Evolutionary conservation across 106 monocot species (phyloP).

Genomic region (Acorus calamus): DNA sequence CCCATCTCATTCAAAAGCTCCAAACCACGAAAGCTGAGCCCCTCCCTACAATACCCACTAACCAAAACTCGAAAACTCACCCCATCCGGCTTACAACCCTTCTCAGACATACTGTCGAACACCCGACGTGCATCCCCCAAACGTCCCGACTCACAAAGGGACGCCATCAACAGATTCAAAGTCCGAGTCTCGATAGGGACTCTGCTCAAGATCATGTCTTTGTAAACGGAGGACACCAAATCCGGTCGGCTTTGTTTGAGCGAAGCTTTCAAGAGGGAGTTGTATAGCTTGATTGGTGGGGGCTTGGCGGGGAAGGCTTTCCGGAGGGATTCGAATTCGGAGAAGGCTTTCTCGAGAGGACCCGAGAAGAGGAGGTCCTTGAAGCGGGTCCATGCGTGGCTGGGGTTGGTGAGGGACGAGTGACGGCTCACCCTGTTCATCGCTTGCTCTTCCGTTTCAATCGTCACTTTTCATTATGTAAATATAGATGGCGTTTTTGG

Average conservation of each 20-base stretch:
- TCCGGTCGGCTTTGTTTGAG: slow-evolving; percentile 24
- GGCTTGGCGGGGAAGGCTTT: slow-evolving; percentile 18
- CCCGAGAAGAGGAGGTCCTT: slow-evolving; percentile 6
- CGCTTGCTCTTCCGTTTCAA: too few species aligned
- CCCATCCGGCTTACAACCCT: slow-evolving; percentile 46
- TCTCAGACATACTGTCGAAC: slow-evolving; percentile 74
- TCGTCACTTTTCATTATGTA: too few species aligned
- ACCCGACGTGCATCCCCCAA: slow-evolving; percentile 43
- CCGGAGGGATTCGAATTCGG: slow-evolving; percentile 47
- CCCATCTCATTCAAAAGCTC: slow-evolving; percentile 60
- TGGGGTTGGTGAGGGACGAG: slow-evolving; percentile 16
- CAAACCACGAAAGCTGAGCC: slow-evolving; percentile 25
- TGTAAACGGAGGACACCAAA: slow-evolving; percentile 46
- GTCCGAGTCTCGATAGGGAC: slow-evolving; percentile 48
- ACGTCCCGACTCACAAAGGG: slow-evolving; percentile 49
- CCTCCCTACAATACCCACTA: slow-evolving; percentile 52
- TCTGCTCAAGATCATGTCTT: slow-evolving; percentile 49
- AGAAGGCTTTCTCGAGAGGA: slow-evolving; percentile 32
- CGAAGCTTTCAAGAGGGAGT: slow-evolving; percentile 37
- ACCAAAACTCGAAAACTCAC: slow-evolving; percentile 75
- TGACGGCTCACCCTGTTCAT: background rate
- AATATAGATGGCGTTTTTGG: too few species aligned
- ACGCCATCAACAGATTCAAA: slow-evolving; percentile 48
- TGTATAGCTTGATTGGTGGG: slow-evolving; percentile 41
- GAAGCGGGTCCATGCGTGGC: slow-evolving; percentile 1